Percentiles rank a stretch among this genome's conserved stretches.
Evolutionary conservation across 2,329 filamentous ascomycete species (phyloP).

Genomic region (Fulvia fulva): DNA sequence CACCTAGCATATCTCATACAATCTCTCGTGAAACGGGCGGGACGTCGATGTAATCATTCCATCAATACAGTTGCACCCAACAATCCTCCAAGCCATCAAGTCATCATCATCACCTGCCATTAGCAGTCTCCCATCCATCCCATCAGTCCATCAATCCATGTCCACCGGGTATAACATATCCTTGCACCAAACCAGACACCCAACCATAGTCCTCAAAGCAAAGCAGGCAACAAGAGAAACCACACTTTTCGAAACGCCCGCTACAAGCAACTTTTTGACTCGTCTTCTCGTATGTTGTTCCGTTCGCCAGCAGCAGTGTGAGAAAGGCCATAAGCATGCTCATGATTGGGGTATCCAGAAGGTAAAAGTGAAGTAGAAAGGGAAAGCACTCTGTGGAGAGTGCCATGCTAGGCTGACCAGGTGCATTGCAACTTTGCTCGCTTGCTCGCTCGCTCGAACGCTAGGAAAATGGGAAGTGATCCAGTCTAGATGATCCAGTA

Average conservation of each 20-base stretch:
- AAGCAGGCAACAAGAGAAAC: no score
- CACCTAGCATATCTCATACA: background rate
- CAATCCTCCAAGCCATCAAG: background rate
- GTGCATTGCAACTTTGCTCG: no score
- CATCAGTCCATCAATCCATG: no score
- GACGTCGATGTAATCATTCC: no score
- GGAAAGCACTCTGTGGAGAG: background rate
- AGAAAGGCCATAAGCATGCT: background rate
- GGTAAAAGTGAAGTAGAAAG: background rate
- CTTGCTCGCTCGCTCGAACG: constrained; percentile 11
- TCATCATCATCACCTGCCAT: background rate
- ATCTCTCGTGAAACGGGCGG: background rate
- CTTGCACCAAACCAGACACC: no score
- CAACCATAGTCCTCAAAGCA: no score
- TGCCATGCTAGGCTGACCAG: background rate
- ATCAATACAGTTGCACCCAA: background rate
- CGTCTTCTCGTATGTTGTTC: background rate
- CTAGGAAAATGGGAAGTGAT: background rate
- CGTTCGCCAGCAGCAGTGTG: no score
- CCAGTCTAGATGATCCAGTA: background rate
- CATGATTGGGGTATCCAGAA: constrained; percentile 11
- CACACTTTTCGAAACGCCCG: constrained; percentile 1
- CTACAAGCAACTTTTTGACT: constrained; percentile 3
- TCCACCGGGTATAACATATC: no score
- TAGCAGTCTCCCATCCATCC: no score